Evolutionary conservation across 106 monocot species (phyloP).

Genomic region (Agapanthus africanus): DNA sequence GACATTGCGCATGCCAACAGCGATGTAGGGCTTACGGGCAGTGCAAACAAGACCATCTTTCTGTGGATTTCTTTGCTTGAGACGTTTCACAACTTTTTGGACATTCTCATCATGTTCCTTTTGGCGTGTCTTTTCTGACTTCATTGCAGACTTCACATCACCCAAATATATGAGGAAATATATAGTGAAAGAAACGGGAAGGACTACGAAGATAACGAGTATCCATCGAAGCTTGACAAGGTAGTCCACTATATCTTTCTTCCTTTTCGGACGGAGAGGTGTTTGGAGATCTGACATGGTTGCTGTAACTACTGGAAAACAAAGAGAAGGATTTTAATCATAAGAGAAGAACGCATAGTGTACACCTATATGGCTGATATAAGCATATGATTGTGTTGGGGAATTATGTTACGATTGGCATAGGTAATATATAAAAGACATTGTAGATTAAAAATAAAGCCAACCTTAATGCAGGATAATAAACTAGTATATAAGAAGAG

Average conservation of each 20-base stretch:
- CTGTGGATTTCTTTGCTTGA: constrained; percentile 29
- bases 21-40: constrained; percentile 29
- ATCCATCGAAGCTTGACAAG: constrained; percentile 41
- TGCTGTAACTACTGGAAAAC: no score
- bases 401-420: no score
- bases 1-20: constrained; percentile 32
- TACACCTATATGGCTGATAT: no score
- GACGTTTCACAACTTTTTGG: constrained; percentile 27
- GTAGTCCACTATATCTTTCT: constrained; percentile 34
- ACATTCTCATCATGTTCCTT: constrained; percentile 48
- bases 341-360: no score
- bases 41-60: constrained; percentile 39
- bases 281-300: constrained; percentile 18
- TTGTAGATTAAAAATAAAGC: no score
- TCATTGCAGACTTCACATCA: constrained; percentile 17
- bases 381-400: no score
- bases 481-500: no score
- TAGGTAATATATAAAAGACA: no score
- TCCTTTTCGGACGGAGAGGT: constrained; percentile 29
- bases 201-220: constrained; percentile 42
- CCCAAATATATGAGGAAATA: constrained; percentile 33
- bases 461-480: no score
- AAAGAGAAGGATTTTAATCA: no score
- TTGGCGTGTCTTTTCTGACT: constrained; percentile 41
- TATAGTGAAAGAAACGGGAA: constrained; percentile 31